phyloP scores from a whole-genome alignment of 1,284 basidiomycete species.

The Volvariella surrecta region DNA sequence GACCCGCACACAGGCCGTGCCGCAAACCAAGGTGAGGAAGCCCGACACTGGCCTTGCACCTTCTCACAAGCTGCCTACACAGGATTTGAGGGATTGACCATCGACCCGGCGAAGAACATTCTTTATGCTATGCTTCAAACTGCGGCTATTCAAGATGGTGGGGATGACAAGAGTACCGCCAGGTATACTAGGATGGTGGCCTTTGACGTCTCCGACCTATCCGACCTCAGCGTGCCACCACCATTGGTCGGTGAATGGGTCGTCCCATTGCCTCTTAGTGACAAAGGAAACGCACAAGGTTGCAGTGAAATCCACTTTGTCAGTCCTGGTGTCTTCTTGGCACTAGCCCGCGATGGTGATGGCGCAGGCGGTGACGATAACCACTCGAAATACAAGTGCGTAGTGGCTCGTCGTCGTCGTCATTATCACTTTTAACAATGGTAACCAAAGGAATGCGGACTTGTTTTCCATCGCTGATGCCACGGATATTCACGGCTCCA shows the following conservation, averaged over 20 bases:
- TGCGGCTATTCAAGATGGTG: slow-evolving; percentile 59
- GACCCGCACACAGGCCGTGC: slow-evolving; percentile 35
- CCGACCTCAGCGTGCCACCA: slow-evolving; percentile 20
- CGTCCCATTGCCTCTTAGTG: slow-evolving; percentile 48
- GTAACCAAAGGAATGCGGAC: slow-evolving; percentile 37
- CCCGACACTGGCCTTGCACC: neutral
- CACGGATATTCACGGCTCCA: slow-evolving; percentile 52
- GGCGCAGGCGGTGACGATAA: slow-evolving; percentile 47
- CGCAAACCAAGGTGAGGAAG: slow-evolving; percentile 23
- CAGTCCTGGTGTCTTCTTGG: slow-evolving; percentile 42
- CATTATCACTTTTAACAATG: neutral
- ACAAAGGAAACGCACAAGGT: slow-evolving; percentile 41
- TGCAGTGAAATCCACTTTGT: slow-evolving; percentile 55
- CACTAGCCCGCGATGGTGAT: slow-evolving; percentile 52
- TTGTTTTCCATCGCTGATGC: slow-evolving; percentile 48
- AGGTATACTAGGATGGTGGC: slow-evolving; percentile 52
- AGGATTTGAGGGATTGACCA: slow-evolving; percentile 60
- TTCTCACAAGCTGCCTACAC: neutral
- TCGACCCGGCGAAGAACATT: slow-evolving; percentile 36
- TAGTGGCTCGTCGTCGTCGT: slow-evolving; percentile 1
- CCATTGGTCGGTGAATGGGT: slow-evolving; percentile 50
- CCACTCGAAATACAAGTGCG: slow-evolving; percentile 50
- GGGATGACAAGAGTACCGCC: slow-evolving; percentile 33
- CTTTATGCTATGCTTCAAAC: slow-evolving; percentile 59
- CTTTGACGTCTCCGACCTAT: slow-evolving; percentile 38